Evolutionary conservation across 371 early-diverging fungal species (phyloP).

Genomic region (Mortierella polycephala): DNA sequence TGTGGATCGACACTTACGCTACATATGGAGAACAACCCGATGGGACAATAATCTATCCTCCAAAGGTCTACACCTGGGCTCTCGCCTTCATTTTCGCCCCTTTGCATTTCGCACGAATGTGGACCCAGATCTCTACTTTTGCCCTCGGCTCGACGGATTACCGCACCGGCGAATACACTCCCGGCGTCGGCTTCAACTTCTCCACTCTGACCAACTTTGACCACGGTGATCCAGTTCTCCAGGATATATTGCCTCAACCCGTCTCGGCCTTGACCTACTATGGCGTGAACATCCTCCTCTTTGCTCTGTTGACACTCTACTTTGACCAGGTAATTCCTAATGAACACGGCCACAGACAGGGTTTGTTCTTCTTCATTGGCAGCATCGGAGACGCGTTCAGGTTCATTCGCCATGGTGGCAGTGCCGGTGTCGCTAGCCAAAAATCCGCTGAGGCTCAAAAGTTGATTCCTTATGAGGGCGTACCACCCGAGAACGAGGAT

Average conservation of each 20-base stretch:
- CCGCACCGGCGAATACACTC: conserved; percentile 42
- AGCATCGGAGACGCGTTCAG: conserved; percentile 63
- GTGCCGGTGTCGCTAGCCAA: conserved; percentile 15
- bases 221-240: conserved; percentile 28
- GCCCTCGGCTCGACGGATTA: conserved; percentile 34
- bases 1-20: conserved; percentile 32
- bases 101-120: conserved; percentile 44
- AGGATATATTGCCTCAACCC: conserved; percentile 60
- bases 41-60: conserved; percentile 29
- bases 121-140: conserved; percentile 19
- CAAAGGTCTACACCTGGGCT: conserved; percentile 17
- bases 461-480: conserved; percentile 42
- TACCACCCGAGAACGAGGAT: conserved; percentile 58
- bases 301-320: conserved; percentile 65
- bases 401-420: conserved; percentile 27
- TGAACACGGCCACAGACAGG: conserved; percentile 65
- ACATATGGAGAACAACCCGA: conserved; percentile 40
- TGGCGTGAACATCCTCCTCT: conserved; percentile 58
- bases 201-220: conserved; percentile 15
- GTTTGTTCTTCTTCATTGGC: conserved; percentile 67
- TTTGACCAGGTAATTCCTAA: conserved; percentile 75
- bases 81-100: conserved; percentile 31
- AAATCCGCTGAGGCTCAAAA: conserved; percentile 32
- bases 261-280: conserved; percentile 59
- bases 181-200: conserved; percentile 44